Evolutionary conservation across 257 asterid species (phyloP), one percentile per base, ranked within the genome.

Genomic region (Nicotiana tabacum): DNA sequence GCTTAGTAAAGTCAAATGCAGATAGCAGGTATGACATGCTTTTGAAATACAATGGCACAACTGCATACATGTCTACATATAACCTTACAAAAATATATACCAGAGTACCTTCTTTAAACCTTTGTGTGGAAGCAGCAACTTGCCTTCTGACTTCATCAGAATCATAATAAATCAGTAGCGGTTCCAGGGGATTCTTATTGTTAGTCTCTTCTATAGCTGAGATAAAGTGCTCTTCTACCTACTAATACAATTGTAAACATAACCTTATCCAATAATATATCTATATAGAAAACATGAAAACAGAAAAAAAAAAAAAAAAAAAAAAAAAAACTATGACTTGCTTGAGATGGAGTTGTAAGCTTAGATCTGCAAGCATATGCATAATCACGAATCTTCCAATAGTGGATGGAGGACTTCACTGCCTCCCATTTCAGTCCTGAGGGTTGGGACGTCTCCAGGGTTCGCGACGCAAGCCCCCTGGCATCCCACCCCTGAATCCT

Each of bases 371-470:
- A 94, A 83, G 99, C 99, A 85, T 89, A 89, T 84, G 98, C 98
- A 86, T 93, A 94, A 86, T 94, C 99, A 81, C 95, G 91, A 90
- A 96, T 96, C 86, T 89, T 96, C 99, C 99, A 96, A 88, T 96
- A 94, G 85, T 87, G 92, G 88, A 94, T 35, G 39, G 39, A 35
- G 39, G 6, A 35, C 3, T 35, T 35, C 39, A 35, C 6, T 5
- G 39, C 39, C 39, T 35, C 39, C 39, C 39, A 35, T 35, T 35
- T 35, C 39, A 35, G 39, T 35, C 39, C 6, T 35, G 0, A 35
- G 39, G 39, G 27, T 24, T 24, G 27, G 27, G 27, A 24, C 27
- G 27, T 24, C 27, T 24, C 27, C 27, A 24, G 27, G 27, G 39
- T 35, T 35, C 39, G 3, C 39, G 39, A 35, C 1, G 6, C 39